Base-by-base conservation (phyloP, 257 asterid species). In the Vinca minor region DNA sequence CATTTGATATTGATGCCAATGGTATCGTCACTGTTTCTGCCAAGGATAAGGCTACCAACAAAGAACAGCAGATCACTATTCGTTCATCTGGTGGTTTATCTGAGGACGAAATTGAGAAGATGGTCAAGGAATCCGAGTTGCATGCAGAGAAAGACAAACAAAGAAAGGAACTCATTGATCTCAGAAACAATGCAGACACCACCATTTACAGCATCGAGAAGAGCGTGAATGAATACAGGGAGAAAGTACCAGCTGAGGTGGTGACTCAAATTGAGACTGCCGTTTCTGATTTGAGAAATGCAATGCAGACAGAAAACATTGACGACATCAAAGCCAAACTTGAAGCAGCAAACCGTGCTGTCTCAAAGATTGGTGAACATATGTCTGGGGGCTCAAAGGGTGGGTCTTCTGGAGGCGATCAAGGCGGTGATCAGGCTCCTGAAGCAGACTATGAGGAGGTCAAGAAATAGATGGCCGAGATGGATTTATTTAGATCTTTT, bases 361-460 rank as follows among this genome's bases (percentile, higher is more conserved):
- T 79, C 48, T 84, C 95, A 0, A 88, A 86, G 89, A 88, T 88
- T 23, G 95, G 96, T 18, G 74, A 79, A 70, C 92, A 88, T 60
- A 88, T 88, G 96, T 64, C 87, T 1, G 70, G 82, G 34, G 81
- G 70, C 15, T 38, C 69, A 32, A 54, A 83, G 34, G 76, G 78
- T 29, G 42, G 65, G 11, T 31, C 80, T 15, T 11, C 85, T 8
- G 94, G 83, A 11, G 86, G 85, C 31, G 66, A 82, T 13, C 79
- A 82, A 71, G 88, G 89, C 8, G 93, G 96, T n/a, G 89, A 77
- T 10, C 87, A 80, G 73, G 71, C 88, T 4, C 78, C 84, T 0
- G 96, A 84, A 71, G 96, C 95, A 0, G 96, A 88, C 45, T 88
- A 86, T 8, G 95, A 82, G 76, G 96, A 86, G 72, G 90, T 84